Evolutionary conservation across 148 eudicot species (phyloP).

Genomic region (Camellia lanceoleosa): DNA sequence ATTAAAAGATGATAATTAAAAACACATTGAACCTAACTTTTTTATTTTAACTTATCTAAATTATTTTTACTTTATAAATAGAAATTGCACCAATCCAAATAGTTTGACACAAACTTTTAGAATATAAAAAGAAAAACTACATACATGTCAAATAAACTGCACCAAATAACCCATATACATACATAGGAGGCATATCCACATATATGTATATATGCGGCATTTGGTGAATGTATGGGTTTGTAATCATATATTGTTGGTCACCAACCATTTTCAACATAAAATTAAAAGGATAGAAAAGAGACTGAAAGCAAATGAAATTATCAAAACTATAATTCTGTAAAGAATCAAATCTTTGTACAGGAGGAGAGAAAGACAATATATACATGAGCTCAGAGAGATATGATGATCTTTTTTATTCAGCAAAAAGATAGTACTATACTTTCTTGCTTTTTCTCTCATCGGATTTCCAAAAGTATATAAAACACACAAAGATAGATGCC

Average conservation of each 20-base stretch:
- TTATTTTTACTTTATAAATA: no score
- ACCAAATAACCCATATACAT: no score
- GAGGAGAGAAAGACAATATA: neutral
- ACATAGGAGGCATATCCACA: no score
- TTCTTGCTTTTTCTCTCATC: neutral
- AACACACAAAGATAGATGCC: neutral
- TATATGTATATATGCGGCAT: neutral
- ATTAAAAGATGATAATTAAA: no score
- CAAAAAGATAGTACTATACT: no score
- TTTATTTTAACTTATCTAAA: no score
- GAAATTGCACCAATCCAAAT: no score
- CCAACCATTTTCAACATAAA: neutral
- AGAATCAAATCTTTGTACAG: conserved; percentile 10
- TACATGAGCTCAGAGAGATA: neutral
- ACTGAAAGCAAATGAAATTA: neutral
- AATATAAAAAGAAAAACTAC: no score
- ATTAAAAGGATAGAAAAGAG: neutral
- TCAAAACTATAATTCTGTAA: neutral
- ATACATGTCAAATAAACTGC: no score
- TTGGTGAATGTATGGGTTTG: neutral
- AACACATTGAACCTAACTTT: no score
- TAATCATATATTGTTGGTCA: neutral
- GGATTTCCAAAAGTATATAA: neutral
- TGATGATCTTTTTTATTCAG: no score
- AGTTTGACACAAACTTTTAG: no score